Conservation (phyloP, 2,329 filamentous ascomycete species). For the Fusarium torulosum region DNA sequence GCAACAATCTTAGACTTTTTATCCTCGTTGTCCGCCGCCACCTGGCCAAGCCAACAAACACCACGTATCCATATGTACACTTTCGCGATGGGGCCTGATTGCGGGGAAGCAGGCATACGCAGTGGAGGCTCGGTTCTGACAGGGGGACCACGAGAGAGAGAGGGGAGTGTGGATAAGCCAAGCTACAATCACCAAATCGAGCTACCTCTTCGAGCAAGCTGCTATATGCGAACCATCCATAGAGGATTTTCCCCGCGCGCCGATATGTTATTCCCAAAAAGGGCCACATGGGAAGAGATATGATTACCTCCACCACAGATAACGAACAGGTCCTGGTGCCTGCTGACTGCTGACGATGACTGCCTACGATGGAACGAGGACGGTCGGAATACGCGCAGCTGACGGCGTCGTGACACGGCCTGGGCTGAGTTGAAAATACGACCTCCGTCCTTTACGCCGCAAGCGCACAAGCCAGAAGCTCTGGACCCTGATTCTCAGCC, state of each 20-base stretch:
- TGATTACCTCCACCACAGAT: no score
- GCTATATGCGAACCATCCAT: slow-evolving; percentile 33
- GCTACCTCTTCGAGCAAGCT: slow-evolving; percentile 24
- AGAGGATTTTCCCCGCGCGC: slow-evolving; percentile 11
- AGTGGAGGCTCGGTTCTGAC: slow-evolving; percentile 27
- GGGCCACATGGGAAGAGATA: slow-evolving; percentile 22
- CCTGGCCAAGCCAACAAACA: slow-evolving; percentile 31
- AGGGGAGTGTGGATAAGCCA: slow-evolving; percentile 33
- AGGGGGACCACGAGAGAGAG: slow-evolving; percentile 17
- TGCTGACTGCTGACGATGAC: slow-evolving; percentile 30
- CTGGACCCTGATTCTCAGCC: slow-evolving; percentile 32
- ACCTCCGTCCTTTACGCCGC: slow-evolving; percentile 15
- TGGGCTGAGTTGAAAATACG: slow-evolving; percentile 14
- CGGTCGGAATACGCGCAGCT: slow-evolving; percentile 27
- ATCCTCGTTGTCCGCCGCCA: slow-evolving; percentile 32
- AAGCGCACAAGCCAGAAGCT: background rate
- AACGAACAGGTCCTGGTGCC: slow-evolving; percentile 2
- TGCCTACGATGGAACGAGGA: slow-evolving; percentile 10
- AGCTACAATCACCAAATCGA: slow-evolving; percentile 12
- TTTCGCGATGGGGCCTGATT: slow-evolving; percentile 32
- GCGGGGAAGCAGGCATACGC: slow-evolving; percentile 39
- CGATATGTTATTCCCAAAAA: slow-evolving; percentile 2
- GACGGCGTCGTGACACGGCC: slow-evolving; percentile 24
- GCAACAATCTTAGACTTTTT: slow-evolving; percentile 1
- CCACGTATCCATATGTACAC: slow-evolving; percentile 25